Evolutionary conservation across 2,329 filamentous ascomycete species (phyloP), one percentile per base, ranked within the genome.

Genomic region (Penicillium sp.): DNA sequence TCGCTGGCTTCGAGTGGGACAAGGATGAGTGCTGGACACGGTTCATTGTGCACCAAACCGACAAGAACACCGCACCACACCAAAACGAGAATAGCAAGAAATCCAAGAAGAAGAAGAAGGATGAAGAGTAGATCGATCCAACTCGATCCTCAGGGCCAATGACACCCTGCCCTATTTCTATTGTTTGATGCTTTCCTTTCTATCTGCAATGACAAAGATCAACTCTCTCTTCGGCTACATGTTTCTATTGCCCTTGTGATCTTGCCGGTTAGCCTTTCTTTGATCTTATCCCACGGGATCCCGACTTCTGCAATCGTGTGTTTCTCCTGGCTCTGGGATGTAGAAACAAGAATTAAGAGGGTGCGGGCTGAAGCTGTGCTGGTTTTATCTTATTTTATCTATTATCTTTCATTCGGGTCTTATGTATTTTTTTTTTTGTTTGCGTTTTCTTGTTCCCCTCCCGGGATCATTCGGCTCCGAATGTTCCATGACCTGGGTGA

Each of bases 1-100:
- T 98, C 66, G 88, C 88, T 70, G 93, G 93, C 65, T 97, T 98
- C 80, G 92, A 96, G 82, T 97, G 93, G 93, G 90, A 96, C 78
- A 90, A 89, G 75, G 90, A 96, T 67, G 91, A 96, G 78, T 91
- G 87, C 72, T 96, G 91, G 87, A 93, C 90, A 53, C 85, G 86
- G 63, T 84, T 98, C 70, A 82, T 96, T 69, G 92, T 97, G 62
- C 92, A 95, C 77, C 90, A 93, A 73, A 88, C 88, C 75, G 88
- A 87, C 76, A 84, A 89, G 67, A 86, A 85, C 59, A 82, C 83
- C 22, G 78, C 78, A 13, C 59, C 56, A 52, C 61, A 63, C 49
- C 76, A 81, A 61, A 21, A 5, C 5, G 41, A 58, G 3, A 75
- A 70, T 57, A 70, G 73, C 45, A 82, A 83, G 72, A 83, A 83